Base-by-base conservation (phyloP, 495 filamentous ascomycete species). In the Talaromyces nanjingensis region DNA sequence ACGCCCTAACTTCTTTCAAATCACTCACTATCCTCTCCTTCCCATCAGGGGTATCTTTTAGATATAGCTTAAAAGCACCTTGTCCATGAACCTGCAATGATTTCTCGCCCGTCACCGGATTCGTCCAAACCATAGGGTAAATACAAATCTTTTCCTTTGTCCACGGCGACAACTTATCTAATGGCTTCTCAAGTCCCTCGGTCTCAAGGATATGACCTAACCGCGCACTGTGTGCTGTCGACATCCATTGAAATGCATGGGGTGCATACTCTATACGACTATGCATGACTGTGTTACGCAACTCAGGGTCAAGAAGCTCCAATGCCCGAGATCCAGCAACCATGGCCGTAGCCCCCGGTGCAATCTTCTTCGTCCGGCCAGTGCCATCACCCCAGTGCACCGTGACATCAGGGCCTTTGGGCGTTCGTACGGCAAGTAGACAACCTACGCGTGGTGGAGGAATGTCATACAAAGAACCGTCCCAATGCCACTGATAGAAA, bases 1-100 rank as follows among this genome's bases (percentile, higher is more conserved):
- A 60, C 1, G 57, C 57, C 18, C 57, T 68, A 18, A 74, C 69
- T 65, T 75, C 71, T 33, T 64, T 65, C 42, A 77, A 64, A 18
- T 77, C 71, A 27, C 66, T 69, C 34, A 77, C 57, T 4, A 73
- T 55, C 16, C 24, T 68, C 37, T 71, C 70, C 39, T 73, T 71
- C 49, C 68, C 74, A 29, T 68, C 64, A 4, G 64, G 62, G 9
- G 67, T 68, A 31, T 66, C 69, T 34, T 71, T 71, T 16, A 76
- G 57, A 66, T 73, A 76, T 24, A 77, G 54, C 66, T 72, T 76
- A 54, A 70, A 72, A 27, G 70, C 72, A 20, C 73, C 74, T 45
- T 76, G 72, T 20, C 73, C 72, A 65, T 77, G 74, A 31, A 77
- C 73, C 63, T 75, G 73, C 58, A 77, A 68, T 52, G 70, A 71